These are phyloP conservation scores for Penicillium riverlandense DNA, from an alignment of 495 filamentous ascomycete species.

Conservation along the genomic window DNA sequence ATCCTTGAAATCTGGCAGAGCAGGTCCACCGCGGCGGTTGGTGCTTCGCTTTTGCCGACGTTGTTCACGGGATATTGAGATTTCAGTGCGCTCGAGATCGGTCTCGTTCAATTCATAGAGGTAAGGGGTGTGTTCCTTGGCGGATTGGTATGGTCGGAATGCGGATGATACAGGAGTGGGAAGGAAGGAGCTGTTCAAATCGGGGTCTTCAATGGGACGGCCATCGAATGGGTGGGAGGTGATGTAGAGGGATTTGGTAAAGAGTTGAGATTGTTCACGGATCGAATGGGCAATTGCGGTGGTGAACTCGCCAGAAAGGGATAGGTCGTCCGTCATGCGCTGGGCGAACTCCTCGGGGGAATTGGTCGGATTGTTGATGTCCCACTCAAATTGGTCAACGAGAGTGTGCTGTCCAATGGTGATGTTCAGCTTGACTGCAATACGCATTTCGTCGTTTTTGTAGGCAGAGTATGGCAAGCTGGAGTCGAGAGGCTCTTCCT, in stretches of 20 bases:
- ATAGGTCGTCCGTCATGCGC: conserved; percentile 84
- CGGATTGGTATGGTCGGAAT: conserved; percentile 82
- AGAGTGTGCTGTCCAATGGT: conserved; percentile 93
- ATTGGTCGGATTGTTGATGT: conserved; percentile 90
- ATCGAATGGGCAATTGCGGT: conserved; percentile 97
- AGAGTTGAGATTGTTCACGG: conserved; percentile 88
- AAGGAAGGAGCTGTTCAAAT: conserved; percentile 77
- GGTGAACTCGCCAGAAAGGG: conserved; percentile 89
- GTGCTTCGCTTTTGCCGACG: conserved; percentile 90
- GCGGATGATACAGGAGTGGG: conserved; percentile 74
- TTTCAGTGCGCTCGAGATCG: conserved; percentile 84
- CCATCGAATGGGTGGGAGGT: conserved; percentile 93
- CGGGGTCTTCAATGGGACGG: conserved; percentile 83
- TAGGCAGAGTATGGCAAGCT: conserved; percentile 87
- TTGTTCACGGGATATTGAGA: conserved; percentile 87
- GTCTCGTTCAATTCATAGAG: conserved; percentile 89
- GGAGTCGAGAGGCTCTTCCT: conserved; percentile 86
- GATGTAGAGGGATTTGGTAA: conserved; percentile 88
- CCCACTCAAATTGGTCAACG: conserved; percentile 98
- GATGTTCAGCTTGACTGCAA: conserved; percentile 91
- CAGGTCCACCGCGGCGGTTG: conserved; percentile 89
- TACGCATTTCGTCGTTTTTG: conserved; percentile 98
- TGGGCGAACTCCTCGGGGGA: conserved; percentile 89
- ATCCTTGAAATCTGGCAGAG: conserved; percentile 91
- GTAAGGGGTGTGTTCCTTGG: conserved; percentile 88